These are phyloP conservation scores for Solanum corneliomulleri DNA, from an alignment of 257 asterid genomes.

Conservation along the genomic window DNA sequence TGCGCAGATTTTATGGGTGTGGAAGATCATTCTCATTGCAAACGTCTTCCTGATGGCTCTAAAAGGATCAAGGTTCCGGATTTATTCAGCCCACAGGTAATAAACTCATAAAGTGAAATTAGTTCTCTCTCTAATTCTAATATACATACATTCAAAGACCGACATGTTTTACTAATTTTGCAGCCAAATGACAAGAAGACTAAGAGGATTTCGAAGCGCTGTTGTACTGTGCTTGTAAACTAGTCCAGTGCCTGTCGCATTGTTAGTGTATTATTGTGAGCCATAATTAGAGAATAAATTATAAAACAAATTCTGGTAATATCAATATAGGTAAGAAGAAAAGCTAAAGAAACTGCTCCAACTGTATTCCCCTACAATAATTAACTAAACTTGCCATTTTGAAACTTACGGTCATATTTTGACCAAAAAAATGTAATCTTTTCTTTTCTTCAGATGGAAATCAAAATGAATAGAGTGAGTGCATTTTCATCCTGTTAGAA, in stretches of 20 bases:
- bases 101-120: background rate
- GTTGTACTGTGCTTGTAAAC: background rate
- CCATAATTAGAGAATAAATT: background rate
- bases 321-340: background rate
- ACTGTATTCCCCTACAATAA: background rate
- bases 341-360: background rate
- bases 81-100: constrained; percentile 12
- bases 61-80: constrained; percentile 1
- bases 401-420: background rate
- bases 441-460: background rate
- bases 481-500: background rate
- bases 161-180: background rate
- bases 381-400: background rate
- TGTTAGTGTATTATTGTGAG: background rate
- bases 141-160: background rate
- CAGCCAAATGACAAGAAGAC: background rate
- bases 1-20: background rate
- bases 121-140: background rate
- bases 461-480: background rate
- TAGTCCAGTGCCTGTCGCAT: background rate
- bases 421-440: background rate
- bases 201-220: background rate
- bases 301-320: background rate
- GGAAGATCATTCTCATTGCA: constrained; percentile 3
- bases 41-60: constrained; percentile 12